Evolutionary conservation across 2,329 filamentous ascomycete species (phyloP).

Genomic region (Dactylellina drechsleri): DNA sequence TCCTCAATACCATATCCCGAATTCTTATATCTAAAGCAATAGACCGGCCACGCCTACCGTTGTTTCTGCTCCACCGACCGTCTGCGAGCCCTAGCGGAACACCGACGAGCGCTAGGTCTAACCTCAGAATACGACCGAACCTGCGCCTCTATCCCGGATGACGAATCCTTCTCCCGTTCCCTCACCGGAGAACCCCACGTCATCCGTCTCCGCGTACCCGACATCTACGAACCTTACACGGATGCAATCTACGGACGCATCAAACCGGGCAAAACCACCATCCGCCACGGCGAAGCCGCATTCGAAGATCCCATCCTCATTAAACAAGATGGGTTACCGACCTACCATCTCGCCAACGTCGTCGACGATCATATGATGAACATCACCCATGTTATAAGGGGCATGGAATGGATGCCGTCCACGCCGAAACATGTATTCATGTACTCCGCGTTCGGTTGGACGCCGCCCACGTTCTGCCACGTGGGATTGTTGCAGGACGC

Average conservation of each 20-base stretch:
- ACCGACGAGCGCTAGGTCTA: constrained; percentile 70
- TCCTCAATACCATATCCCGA: background rate
- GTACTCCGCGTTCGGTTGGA: constrained; percentile 82
- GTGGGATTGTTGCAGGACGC: constrained; percentile 77
- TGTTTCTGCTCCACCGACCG: constrained; percentile 87
- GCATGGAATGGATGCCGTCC: constrained; percentile 94
- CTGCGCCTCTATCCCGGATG: constrained; percentile 74
- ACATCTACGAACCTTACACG: constrained; percentile 71
- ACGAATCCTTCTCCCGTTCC: constrained; percentile 77
- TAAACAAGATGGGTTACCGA: constrained; percentile 91
- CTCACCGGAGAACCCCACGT: constrained; percentile 76
- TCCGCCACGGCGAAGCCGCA: constrained; percentile 64
- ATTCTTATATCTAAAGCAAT: background rate
- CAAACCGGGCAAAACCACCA: constrained; percentile 66
- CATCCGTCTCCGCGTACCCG: constrained; percentile 71
- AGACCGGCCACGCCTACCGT: constrained; percentile 79
- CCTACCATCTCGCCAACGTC: constrained; percentile 97
- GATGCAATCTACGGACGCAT: constrained; percentile 83
- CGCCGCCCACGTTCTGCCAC: constrained; percentile 79
- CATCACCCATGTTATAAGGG: constrained; percentile 94
- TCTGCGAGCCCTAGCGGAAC: constrained; percentile 73
- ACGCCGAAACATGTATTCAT: constrained; percentile 79
- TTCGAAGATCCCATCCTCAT: constrained; percentile 88
- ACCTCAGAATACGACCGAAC: constrained; percentile 75
- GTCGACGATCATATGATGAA: constrained; percentile 95